These are phyloP conservation scores for Leccinum rimulosum DNA, from an alignment of 768 basidiomycete genomes.

Conservation along the genomic window DNA sequence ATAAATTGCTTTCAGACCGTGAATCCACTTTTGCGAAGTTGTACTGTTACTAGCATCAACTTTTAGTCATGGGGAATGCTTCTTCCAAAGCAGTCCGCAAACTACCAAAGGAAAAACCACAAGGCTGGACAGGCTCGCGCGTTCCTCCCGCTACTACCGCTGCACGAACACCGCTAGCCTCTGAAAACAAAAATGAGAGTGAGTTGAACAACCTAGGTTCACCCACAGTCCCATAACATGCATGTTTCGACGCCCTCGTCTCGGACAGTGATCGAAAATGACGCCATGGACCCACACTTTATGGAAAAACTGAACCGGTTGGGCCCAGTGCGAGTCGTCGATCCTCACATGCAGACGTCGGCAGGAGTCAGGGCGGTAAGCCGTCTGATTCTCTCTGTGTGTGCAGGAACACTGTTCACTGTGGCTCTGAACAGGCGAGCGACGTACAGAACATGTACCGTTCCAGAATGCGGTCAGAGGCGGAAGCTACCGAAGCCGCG, in stretches of 20 bases:
- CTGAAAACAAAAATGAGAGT: constrained; percentile 54
- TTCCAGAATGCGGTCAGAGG: constrained; percentile 54
- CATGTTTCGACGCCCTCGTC: background rate
- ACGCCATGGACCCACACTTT: constrained; percentile 72
- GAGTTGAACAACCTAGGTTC: constrained; percentile 16
- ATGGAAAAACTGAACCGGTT: constrained; percentile 60
- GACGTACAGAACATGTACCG: constrained; percentile 46
- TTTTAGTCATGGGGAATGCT: constrained; percentile 51
- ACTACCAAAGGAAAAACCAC: constrained; percentile 49
- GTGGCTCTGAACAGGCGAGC: constrained; percentile 13
- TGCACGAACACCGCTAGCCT: constrained; percentile 36
- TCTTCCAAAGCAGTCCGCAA: constrained; percentile 60
- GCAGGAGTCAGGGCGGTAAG: constrained; percentile 44
- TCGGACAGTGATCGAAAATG: constrained; percentile 53
- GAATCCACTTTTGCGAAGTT: background rate
- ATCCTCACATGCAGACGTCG: constrained; percentile 54
- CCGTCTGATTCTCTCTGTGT: background rate
- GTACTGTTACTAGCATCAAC: background rate
- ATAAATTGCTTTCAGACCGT: constrained; percentile 18
- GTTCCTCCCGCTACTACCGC: constrained; percentile 23
- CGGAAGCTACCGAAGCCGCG: constrained; percentile 40
- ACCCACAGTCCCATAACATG: background rate
- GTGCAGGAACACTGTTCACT: background rate
- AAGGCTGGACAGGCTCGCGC: constrained; percentile 41
- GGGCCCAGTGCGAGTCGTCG: constrained; percentile 70